Percentiles rank a stretch among this genome's conserved stretches.
These are phyloP conservation scores for Agrostemma githago DNA, from an alignment of 148 eudicot species.

Conservation along the genomic window DNA sequence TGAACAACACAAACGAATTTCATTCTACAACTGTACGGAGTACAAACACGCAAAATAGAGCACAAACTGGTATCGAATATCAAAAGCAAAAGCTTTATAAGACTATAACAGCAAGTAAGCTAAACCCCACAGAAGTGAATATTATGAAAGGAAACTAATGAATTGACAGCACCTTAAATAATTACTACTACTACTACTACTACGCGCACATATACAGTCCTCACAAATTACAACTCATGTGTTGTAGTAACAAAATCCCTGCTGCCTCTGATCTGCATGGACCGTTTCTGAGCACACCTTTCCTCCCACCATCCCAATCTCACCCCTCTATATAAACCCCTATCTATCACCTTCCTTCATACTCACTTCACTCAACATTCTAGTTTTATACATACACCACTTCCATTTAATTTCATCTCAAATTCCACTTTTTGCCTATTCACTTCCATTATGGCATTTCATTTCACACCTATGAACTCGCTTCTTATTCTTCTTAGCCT, in stretches of 20 bases:
- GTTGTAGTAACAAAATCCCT: not conserved
- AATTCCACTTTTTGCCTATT: not conserved
- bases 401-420: not conserved
- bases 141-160: no score
- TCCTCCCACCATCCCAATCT: not conserved
- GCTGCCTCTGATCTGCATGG: not conserved
- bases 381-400: not conserved
- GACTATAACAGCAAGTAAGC: no score
- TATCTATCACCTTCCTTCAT: not conserved
- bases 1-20: no score
- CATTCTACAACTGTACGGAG: no score
- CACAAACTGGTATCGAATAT: not conserved
- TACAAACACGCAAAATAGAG: no score
- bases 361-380: not conserved
- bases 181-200: no score
- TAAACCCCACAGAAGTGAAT: not conserved
- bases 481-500: not conserved
- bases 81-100: no score
- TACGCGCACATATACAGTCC: not conserved
- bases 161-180: no score
- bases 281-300: not conserved
- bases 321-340: conserved; percentile 8
- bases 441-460: not conserved
- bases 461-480: not conserved
- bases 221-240: not conserved